phyloP scores from a whole-genome alignment of 371 early-diverging fungal genomes.

The Capniomyces stellatus region DNA sequence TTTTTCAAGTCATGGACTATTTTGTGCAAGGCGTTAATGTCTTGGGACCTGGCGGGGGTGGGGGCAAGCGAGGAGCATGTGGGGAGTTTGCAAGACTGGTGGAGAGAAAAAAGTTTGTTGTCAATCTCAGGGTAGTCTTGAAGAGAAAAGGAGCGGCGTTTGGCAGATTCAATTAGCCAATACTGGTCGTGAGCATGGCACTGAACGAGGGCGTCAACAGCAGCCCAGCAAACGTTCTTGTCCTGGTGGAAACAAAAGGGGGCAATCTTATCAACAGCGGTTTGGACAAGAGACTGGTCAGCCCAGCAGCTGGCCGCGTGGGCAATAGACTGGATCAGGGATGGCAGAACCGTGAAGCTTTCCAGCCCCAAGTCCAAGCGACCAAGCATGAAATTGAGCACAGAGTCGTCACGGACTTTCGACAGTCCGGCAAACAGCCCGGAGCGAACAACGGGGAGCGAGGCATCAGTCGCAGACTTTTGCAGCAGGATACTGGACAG shows the following conservation, averaged over 20 bases:
- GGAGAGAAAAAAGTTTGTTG: not conserved
- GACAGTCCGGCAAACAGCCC: not conserved
- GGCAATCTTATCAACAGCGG: not conserved
- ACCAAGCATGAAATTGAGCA: not conserved
- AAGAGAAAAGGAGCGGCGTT: not conserved
- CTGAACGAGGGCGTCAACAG: not conserved
- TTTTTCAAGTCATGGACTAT: conserved; percentile 2
- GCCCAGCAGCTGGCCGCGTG: not conserved
- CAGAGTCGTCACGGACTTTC: not conserved
- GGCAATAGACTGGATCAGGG: not conserved
- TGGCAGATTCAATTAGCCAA: not conserved
- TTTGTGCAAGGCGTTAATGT: not conserved
- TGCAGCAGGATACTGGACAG: not conserved
- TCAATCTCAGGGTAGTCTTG: not conserved
- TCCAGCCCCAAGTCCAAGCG: not conserved
- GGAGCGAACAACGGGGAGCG: not conserved
- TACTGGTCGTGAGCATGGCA: not conserved
- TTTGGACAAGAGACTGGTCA: not conserved
- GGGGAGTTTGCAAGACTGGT: no score
- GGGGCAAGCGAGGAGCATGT: no score
- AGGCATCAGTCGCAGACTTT: not conserved
- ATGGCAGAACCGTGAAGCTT: not conserved
- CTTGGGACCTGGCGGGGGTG: not conserved
- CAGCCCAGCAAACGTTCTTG: not conserved
- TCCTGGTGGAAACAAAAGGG: not conserved